A percentile compares a stretch with the other conserved stretches of the same genome.
phyloP scores from a whole-genome alignment of 495 filamentous ascomycete species.

The Delitschia confertaspora region DNA sequence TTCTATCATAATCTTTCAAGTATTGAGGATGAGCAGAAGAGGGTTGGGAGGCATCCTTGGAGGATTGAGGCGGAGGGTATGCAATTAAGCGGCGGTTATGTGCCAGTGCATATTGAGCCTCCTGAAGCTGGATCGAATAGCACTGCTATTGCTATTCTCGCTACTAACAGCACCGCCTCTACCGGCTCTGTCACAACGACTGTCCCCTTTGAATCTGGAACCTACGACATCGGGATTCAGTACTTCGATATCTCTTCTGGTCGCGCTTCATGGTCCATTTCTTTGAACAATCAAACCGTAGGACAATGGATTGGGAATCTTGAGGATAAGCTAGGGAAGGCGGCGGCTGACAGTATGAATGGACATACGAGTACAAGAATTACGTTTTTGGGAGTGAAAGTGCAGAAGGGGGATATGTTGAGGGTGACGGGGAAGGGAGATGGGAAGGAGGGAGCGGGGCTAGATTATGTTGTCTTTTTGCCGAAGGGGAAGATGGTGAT shows the following conservation, averaged over 20 bases:
- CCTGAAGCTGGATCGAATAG: constrained; percentile 47
- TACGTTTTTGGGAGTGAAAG: constrained; percentile 45
- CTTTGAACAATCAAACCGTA: constrained; percentile 43
- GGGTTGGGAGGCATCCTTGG: constrained; percentile 52
- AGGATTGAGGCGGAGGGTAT: constrained; percentile 59
- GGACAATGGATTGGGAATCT: constrained; percentile 51
- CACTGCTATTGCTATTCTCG: constrained; percentile 43
- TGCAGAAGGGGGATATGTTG: constrained; percentile 47
- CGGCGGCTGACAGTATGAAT: constrained; percentile 48
- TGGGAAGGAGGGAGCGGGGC: constrained; percentile 51
- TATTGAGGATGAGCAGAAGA: constrained; percentile 46
- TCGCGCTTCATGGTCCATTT: constrained; percentile 44
- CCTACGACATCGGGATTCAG: constrained; percentile 55
- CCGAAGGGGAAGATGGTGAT: constrained; percentile 48
- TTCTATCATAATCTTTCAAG: constrained; percentile 54
- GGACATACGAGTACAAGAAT: constrained; percentile 55
- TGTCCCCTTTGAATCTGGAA: constrained; percentile 43
- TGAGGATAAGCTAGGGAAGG: constrained; percentile 49
- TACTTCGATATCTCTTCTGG: constrained; percentile 57
- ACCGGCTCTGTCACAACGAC: constrained; percentile 42
- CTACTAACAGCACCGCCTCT: constrained; percentile 42
- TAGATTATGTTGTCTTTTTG: constrained; percentile 59
- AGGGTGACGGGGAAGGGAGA: constrained; percentile 52
- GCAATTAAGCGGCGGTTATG: constrained; percentile 46
- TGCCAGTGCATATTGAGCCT: constrained; percentile 41